Evolutionary conservation across 257 asterid genomes (phyloP), one percentile per base, ranked within the genome.

Genomic region (Forsythia suspensa): DNA sequence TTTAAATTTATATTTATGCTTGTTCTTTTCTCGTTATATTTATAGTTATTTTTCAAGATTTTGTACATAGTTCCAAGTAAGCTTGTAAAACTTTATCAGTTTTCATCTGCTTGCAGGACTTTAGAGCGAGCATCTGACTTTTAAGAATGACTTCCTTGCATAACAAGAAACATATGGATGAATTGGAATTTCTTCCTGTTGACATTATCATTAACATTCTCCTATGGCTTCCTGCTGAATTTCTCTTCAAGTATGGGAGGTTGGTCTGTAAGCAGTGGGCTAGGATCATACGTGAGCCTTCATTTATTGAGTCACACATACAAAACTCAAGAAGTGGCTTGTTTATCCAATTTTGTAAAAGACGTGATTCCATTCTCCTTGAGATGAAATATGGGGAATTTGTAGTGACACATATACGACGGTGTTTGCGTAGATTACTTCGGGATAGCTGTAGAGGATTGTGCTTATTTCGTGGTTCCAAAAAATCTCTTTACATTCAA

Each of bases 371-470:
- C 4, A 5, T 8, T 51, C 39, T 37, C 18, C 41, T 69, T 38
- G 29, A 77, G 51, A 51, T 12, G 3, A 7, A 36, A 68, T 5
- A 18, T 39, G 18, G 70, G 59, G 40, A 5, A 2, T 46, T 44
- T 8, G 1, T 9, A 21, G 8, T 6, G 24, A 34, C 40, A 48
- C 3, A 36, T 15, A 11, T 38, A 46, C 67, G 67, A 51, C 51
- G 2, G 2, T 8, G 7, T 8, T 46, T 69, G 36, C 57, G 6
- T 51, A 61, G 69, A 51, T 18, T 16, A 4, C 76, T 68, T 11
- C 0, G 11, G 21, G 74, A 37, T 77, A 77, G 75, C 51, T 69
- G 70, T 6, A 77, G 57, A 51, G 80, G 80, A 18, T 36, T 77
- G 71, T 77, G 70, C 69, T n/a, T 77, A 46, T 77, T 69, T 21